Evolutionary conservation across 208 protist genomes (phyloP).

Genomic region (Acanthamoeba quina): DNA sequence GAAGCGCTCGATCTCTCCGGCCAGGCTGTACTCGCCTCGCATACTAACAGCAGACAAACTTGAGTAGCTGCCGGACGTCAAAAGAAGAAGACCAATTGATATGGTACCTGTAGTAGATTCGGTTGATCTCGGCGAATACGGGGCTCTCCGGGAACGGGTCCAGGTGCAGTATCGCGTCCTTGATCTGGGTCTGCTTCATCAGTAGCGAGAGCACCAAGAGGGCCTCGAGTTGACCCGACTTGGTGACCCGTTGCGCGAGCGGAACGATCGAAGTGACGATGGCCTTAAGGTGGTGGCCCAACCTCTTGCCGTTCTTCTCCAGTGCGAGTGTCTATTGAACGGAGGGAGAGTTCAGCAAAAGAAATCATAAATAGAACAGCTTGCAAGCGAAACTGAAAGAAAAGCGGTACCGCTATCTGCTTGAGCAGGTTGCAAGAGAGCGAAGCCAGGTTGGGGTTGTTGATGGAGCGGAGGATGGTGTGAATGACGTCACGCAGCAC

Average conservation of each 20-base stretch:
- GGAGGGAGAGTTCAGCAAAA: background rate
- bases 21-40: conserved; percentile 31
- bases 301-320: conserved; percentile 14
- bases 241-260: background rate
- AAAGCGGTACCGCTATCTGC: background rate
- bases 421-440: conserved; percentile 50
- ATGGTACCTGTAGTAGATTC: conserved; percentile 64
- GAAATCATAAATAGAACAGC: background rate
- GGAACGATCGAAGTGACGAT: conserved; percentile 55
- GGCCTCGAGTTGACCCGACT: conserved; percentile 25
- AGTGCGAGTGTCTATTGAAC: conserved; percentile 31
- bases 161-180: conserved; percentile 42
- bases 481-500: conserved; percentile 69
- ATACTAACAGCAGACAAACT: background rate
- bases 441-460: conserved; percentile 6
- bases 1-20: conserved; percentile 64
- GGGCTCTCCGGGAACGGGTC: conserved; percentile 59
- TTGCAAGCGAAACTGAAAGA: too few species aligned
- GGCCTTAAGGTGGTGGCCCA: conserved; percentile 54
- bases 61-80: background rate
- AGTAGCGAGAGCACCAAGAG: conserved; percentile 33
- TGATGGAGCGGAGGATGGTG: conserved; percentile 43
- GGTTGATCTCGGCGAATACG: conserved; percentile 16
- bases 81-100: background rate
- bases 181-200: conserved; percentile 51